Evolutionary conservation across 2,329 filamentous ascomycete genomes (phyloP), one percentile per base, ranked within the genome.

Genomic region (Colletotrichum coccodes): DNA sequence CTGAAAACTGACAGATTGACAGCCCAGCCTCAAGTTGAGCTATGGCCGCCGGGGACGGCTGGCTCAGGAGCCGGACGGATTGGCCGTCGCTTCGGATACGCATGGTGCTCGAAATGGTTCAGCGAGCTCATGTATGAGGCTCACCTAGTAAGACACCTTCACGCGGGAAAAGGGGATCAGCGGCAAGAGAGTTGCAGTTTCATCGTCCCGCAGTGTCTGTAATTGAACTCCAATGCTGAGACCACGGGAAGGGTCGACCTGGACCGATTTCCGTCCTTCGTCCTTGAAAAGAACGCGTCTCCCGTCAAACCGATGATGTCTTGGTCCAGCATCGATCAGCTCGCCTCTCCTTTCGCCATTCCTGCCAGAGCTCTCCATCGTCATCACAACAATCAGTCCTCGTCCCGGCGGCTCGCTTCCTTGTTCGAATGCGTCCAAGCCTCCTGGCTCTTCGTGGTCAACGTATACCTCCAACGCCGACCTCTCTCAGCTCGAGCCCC

Each of bases 1-100:
- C 61, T 52, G 61, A 60, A 60, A 60, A 54, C n/a, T 66, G 66
- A 69, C 59, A 63, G 57, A 49, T 44, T 44, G n/a, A 36, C 30
- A 36, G 26, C 28, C 18, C 9, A 9, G 28, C 47, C 28, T 21
- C 30, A 12, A 52, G n/a, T 18, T 11, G 16, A 50, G 42, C 12
- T 46, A 16, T n/a, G 36, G 34, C 28, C 44, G 23, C 38, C 34
- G 18, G 23, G 16, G 18, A 11, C 21, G 54, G n/a, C 52, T 32
- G 46, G 16, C 36, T 26, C 28, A 42, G 40, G 21, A 14, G 56
- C 66, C 66, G 56, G 26, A 34, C 16, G 16, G n/a, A n/a, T 50
- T 28, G 28, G 34, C 23, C 23, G 56, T 34, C 49, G 61, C 49
- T n/a, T 42, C n/a, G 18, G 26, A 42, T 50, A 30, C 40, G 65